Percentiles rank a stretch among this genome's conserved stretches.
Conservation (phyloP, 2,329 filamentous ascomycete genomes). For the Beauveria medogensis region DNA sequence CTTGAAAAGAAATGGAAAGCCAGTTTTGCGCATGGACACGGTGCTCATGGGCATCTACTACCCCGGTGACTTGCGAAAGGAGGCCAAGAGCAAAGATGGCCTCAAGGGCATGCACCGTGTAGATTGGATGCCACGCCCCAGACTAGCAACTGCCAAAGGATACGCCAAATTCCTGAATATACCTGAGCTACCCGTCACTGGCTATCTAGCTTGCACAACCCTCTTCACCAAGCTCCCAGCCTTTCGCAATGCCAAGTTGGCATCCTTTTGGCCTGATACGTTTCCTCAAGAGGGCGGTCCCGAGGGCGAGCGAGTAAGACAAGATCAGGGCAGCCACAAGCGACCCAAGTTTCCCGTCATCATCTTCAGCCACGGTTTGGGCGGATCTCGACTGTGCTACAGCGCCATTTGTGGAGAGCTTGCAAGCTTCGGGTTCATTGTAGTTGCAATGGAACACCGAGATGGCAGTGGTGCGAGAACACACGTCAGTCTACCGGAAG, state of each 20-base stretch:
- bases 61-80: slow-evolving; percentile 38
- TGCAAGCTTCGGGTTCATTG: slow-evolving; percentile 57
- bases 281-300: not conserved
- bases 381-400: slow-evolving; percentile 55
- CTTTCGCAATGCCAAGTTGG: slow-evolving; percentile 51
- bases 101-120: slow-evolving; percentile 40
- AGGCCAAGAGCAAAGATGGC: slow-evolving; percentile 19
- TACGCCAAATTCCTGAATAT: slow-evolving; percentile 55
- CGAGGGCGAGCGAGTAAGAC: not conserved
- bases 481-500: slow-evolving; percentile 47
- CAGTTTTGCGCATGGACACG: slow-evolving; percentile 39
- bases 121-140: slow-evolving; percentile 54
- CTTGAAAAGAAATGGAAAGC: slow-evolving; percentile 30
- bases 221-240: slow-evolving; percentile 60
- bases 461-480: slow-evolving; percentile 56
- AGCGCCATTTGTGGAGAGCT: slow-evolving; percentile 57
- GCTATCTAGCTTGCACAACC: slow-evolving; percentile 46
- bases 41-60: slow-evolving; percentile 61
- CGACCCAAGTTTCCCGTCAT: slow-evolving; percentile 50
- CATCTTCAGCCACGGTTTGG: slow-evolving; percentile 59
- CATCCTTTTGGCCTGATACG: slow-evolving; percentile 19
- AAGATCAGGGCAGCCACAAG: slow-evolving; percentile 12
- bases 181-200: slow-evolving; percentile 38
- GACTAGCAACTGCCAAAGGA: slow-evolving; percentile 46
- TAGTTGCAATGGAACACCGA: slow-evolving; percentile 56